Evolutionary conservation across 2,329 filamentous ascomycete genomes (phyloP).

Genomic region (Penicillium sp.): DNA sequence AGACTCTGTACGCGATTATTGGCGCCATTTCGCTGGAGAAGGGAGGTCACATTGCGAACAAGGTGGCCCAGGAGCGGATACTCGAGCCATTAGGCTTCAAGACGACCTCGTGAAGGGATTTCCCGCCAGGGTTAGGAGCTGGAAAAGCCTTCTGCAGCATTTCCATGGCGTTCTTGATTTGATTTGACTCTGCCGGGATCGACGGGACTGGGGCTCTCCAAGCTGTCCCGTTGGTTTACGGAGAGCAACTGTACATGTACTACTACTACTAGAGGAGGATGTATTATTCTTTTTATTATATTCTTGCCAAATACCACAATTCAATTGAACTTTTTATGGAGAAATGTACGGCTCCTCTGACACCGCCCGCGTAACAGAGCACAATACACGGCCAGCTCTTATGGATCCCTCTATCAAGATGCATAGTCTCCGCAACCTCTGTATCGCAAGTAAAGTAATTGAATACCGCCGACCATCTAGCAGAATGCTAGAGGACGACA

Average conservation of each 20-base stretch:
- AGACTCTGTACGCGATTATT: constrained; percentile 81
- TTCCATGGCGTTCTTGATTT: constrained; percentile 41
- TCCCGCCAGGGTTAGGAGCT: constrained; percentile 24
- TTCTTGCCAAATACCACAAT: constrained; percentile 20
- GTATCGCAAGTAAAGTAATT: constrained; percentile 69
- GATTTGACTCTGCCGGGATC: constrained; percentile 21
- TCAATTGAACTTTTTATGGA: constrained; percentile 2
- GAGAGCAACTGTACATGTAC: constrained; percentile 36
- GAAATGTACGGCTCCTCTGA: constrained; percentile 79
- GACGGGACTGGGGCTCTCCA: too few species aligned
- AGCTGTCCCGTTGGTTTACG: too few species aligned
- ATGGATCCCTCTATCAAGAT: constrained; percentile 59
- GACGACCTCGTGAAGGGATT: constrained; percentile 27
- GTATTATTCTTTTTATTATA: constrained; percentile 19
- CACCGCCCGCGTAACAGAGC: constrained; percentile 74
- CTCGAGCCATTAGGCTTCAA: constrained; percentile 57
- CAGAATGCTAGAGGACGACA: constrained; percentile 71
- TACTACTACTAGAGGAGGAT: constrained; percentile 31
- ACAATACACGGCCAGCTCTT: constrained; percentile 74
- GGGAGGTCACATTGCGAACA: constrained; percentile 76
- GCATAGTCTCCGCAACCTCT: constrained; percentile 62
- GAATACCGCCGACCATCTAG: constrained; percentile 56
- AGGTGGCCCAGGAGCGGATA: constrained; percentile 76
- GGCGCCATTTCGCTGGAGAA: constrained; percentile 89
- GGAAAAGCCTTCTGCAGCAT: constrained; percentile 35